Conservation (phyloP, 306 rosid species). For the Ormosia semicastrata region DNA sequence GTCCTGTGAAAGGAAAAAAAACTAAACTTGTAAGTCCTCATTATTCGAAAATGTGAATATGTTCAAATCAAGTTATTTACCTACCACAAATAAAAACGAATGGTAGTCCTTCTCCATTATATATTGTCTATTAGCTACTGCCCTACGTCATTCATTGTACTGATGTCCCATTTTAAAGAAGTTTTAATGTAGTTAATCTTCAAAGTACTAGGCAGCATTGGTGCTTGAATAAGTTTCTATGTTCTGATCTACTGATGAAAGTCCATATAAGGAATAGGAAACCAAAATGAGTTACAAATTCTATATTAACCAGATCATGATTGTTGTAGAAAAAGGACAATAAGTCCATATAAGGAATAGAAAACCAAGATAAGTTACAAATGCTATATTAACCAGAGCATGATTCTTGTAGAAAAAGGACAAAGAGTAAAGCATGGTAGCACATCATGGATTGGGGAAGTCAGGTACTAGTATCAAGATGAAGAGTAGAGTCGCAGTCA, state of each 20-base stretch:
- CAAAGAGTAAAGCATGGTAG: neutral
- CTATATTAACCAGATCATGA: neutral
- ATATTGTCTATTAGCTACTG: neutral
- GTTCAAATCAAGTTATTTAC: neutral
- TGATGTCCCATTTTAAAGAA: neutral
- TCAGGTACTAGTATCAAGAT: neutral
- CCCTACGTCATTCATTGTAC: neutral
- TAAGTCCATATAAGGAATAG: neutral
- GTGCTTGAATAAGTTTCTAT: neutral
- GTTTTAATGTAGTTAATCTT: neutral
- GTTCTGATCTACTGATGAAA: neutral
- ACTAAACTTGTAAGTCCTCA: neutral
- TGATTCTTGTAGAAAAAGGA: neutral
- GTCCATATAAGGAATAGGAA: neutral
- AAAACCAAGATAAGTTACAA: neutral
- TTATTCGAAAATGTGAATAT: neutral
- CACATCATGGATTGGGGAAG: neutral
- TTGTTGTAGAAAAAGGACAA: neutral
- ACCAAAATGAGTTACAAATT: neutral
- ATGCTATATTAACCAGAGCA: neutral
- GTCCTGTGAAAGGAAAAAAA: constrained; percentile 36
- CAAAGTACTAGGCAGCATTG: neutral
- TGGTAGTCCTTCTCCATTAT: neutral
- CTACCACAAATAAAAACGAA: neutral
- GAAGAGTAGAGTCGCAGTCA: neutral